Evolutionary conservation across 192 early-diverging fungal genomes (phyloP).

Genomic region (Polychytrium aggregatum): DNA sequence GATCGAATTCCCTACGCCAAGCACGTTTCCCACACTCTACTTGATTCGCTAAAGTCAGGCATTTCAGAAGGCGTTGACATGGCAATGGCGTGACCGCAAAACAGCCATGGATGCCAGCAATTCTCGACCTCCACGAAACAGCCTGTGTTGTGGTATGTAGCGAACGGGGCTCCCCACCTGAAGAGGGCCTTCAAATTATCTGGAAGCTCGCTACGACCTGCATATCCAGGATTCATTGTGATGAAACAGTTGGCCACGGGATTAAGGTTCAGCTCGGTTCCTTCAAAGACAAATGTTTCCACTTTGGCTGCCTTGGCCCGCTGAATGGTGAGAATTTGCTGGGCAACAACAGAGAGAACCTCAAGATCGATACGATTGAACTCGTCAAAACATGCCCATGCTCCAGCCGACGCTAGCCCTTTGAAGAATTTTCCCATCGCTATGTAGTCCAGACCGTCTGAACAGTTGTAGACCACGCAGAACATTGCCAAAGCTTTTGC

Average conservation of each 20-base stretch:
- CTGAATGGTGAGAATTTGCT: constrained; percentile 53
- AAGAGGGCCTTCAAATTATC: constrained; percentile 53
- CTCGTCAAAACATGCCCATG: constrained; percentile 53
- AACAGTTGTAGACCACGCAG: constrained; percentile 56
- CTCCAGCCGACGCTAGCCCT: constrained; percentile 48
- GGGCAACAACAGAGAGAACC: constrained; percentile 50
- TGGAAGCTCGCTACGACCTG: constrained; percentile 46
- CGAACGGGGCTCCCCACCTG: no score
- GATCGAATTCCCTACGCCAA: no score
- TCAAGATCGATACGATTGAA: constrained; percentile 56
- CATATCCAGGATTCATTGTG: constrained; percentile 59
- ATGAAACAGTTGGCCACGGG: constrained; percentile 43
- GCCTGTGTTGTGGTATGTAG: no score
- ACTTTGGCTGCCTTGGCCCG: constrained; percentile 44
- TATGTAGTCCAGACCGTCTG: constrained; percentile 52
- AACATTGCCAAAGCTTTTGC: constrained; percentile 56
- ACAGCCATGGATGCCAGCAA: no score
- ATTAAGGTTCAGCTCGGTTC: constrained; percentile 44
- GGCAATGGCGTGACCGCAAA: no score
- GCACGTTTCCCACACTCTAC: no score
- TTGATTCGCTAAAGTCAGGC: no score
- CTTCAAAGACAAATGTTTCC: constrained; percentile 45
- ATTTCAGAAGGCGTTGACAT: no score
- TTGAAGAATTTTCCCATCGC: constrained; percentile 60
- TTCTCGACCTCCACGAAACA: no score